Evolutionary conservation across 164 flowering plant species (phyloP).

Genomic region (Malania oleifera): DNA sequence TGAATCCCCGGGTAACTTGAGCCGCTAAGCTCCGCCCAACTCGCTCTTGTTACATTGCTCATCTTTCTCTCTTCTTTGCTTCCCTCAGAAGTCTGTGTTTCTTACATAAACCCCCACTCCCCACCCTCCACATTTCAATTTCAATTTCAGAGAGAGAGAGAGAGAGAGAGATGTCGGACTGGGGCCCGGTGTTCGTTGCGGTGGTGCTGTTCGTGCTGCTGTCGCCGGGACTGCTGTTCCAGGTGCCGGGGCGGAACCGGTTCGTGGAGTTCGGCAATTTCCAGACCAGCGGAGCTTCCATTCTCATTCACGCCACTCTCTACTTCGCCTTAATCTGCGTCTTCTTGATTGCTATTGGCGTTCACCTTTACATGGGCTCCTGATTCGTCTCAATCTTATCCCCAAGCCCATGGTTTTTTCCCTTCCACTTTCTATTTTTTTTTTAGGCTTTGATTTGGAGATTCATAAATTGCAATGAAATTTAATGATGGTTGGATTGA

Average conservation of each 20-base stretch:
- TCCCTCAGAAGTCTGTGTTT: neutral
- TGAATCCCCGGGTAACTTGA: slow-evolving; percentile 21
- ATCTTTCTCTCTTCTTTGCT: neutral
- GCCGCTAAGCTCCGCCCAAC: slow-evolving; percentile 11
- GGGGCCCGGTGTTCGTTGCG: slow-evolving; percentile 45
- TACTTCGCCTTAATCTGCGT: slow-evolving; percentile 39
- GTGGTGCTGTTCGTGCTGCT: slow-evolving; percentile 39
- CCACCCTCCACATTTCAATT: too few species aligned
- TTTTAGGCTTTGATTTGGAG: too few species aligned
- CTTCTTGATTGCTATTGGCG: slow-evolving; percentile 31
- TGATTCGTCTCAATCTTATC: too few species aligned
- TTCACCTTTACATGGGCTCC: slow-evolving; percentile 53
- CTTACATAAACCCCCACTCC: too few species aligned
- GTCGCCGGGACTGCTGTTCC: slow-evolving; percentile 43
- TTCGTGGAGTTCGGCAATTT: slow-evolving; percentile 42
- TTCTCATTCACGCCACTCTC: slow-evolving; percentile 34
- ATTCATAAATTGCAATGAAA: too few species aligned
- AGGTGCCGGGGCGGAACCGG: slow-evolving; percentile 29
- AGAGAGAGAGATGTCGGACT: slow-evolving; percentile 25
- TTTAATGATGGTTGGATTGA: too few species aligned
- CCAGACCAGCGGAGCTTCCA: slow-evolving; percentile 33
- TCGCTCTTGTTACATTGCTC: too few species aligned
- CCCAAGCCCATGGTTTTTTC: too few species aligned
- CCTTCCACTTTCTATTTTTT: too few species aligned
- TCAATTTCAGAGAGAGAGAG: neutral